These are phyloP conservation scores for Diaporthe citrichinensis DNA, from an alignment of 2,329 filamentous ascomycete genomes.

Conservation along the genomic window DNA sequence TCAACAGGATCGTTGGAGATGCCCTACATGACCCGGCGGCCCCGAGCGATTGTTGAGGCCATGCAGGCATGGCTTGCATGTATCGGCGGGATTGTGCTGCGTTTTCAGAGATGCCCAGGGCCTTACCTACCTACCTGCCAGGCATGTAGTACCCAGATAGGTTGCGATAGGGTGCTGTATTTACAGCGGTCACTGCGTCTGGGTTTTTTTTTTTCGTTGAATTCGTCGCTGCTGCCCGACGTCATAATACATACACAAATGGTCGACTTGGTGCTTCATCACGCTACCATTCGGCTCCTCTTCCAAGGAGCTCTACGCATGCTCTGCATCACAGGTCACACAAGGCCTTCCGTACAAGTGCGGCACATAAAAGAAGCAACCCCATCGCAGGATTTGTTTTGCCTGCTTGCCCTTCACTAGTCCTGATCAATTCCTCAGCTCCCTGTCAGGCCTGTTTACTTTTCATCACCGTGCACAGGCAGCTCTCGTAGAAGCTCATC, in stretches of 20 bases:
- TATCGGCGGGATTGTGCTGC: slow-evolving; percentile 14
- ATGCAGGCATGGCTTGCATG: not conserved
- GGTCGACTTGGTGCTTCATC: slow-evolving; percentile 12
- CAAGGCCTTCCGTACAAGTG: slow-evolving; percentile 3
- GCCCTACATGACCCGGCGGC: not conserved
- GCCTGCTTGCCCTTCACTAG: not conserved
- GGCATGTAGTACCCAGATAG: not conserved
- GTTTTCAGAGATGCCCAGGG: slow-evolving; percentile 1
- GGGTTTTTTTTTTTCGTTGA: slow-evolving; percentile 35
- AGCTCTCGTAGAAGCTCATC: not conserved
- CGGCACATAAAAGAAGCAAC: slow-evolving; percentile 15
- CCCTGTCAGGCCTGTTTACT: not conserved
- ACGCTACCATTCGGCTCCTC: slow-evolving; percentile 8
- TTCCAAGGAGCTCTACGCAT: slow-evolving; percentile 10
- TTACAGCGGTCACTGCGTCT: slow-evolving; percentile 8
- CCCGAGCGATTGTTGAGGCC: slow-evolving; percentile 10
- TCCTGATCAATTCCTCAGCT: not conserved
- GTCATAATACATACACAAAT: slow-evolving; percentile 35
- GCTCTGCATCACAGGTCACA: slow-evolving; percentile 20
- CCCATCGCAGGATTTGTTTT: slow-evolving; percentile 46
- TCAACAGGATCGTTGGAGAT: not conserved
- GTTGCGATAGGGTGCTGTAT: not conserved
- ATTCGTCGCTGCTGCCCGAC: slow-evolving; percentile 39
- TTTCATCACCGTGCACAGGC: not conserved
- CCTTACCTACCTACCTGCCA: not conserved